Percentiles rank a stretch among this genome's conserved stretches.
These are phyloP conservation scores for Tolypocladium cylindrosporum DNA, from an alignment of 2,329 filamentous ascomycete species.

Conservation along the genomic window DNA sequence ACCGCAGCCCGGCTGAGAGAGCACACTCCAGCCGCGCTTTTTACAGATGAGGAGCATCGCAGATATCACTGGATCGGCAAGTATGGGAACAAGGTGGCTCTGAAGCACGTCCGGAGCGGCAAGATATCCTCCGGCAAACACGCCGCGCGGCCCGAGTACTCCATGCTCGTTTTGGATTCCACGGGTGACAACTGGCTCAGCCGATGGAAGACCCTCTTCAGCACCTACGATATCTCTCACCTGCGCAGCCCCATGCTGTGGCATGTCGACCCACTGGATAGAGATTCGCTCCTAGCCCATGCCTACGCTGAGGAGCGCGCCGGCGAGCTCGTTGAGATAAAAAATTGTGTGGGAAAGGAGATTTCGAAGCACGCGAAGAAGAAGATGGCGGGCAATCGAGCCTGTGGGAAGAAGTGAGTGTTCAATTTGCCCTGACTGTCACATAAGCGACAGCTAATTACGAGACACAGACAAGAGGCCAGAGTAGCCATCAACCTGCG, in stretches of 20 bases:
- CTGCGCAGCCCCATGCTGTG: slow-evolving; percentile 76
- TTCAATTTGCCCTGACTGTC: too few relatives aligned
- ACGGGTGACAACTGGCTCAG: slow-evolving; percentile 56
- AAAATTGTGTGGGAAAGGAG: slow-evolving; percentile 68
- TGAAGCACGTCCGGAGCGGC: slow-evolving; percentile 35
- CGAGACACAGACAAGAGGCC: slow-evolving; percentile 25
- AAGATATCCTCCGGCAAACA: slow-evolving; percentile 13
- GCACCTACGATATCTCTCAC: slow-evolving; percentile 58
- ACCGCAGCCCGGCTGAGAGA: slow-evolving; percentile 64
- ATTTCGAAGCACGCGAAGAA: slow-evolving; percentile 73
- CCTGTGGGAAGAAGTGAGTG: slow-evolving; percentile 32
- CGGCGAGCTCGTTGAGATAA: slow-evolving; percentile 57
- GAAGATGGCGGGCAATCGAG: slow-evolving; percentile 30
- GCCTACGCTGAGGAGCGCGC: slow-evolving; percentile 51
- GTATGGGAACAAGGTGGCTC: slow-evolving; percentile 47
- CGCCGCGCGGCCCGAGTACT: slow-evolving; percentile 14
- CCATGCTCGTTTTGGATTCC: slow-evolving; percentile 58
- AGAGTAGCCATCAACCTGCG: slow-evolving; percentile 51
- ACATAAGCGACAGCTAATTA: neutral
- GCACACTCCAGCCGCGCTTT: slow-evolving; percentile 64
- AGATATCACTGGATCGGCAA: slow-evolving; percentile 71
- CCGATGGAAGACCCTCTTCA: slow-evolving; percentile 61
- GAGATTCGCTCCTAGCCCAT: slow-evolving; percentile 63
- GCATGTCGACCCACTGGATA: slow-evolving; percentile 66
- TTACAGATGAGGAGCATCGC: slow-evolving; percentile 74